These are phyloP conservation scores for Solanum pimpinellifolium DNA, from an alignment of 257 asterid genomes.

Conservation along the genomic window DNA sequence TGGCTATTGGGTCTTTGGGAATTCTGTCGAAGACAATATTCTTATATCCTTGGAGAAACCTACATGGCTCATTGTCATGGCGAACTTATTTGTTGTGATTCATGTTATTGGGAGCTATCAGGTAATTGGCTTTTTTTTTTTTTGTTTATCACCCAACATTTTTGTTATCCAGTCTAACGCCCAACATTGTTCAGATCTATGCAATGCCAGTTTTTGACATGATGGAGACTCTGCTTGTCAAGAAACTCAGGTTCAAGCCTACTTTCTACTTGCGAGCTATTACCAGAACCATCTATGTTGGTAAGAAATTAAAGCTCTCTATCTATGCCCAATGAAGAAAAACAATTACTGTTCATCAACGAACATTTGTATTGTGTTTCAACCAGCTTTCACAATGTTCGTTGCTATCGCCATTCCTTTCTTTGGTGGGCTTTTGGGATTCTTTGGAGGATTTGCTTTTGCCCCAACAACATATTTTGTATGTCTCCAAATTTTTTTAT, in stretches of 20 bases:
- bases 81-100: constrained; percentile 74
- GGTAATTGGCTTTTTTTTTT: constrained; percentile 11
- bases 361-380: neutral
- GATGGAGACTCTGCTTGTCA: constrained; percentile 29
- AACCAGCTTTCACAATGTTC: constrained; percentile 18
- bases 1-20: constrained; percentile 69
- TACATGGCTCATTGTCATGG: constrained; percentile 80
- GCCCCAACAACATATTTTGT: constrained; percentile 27
- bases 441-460: constrained; percentile 22
- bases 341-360: neutral
- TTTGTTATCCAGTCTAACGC: neutral
- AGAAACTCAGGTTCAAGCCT: constrained; percentile 20
- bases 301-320: constrained; percentile 3
- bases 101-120: constrained; percentile 98
- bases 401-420: constrained; percentile 14
- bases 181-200: constrained; percentile 7
- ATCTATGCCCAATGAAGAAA: neutral
- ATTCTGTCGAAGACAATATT: constrained; percentile 40
- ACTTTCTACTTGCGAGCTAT: constrained; percentile 13
- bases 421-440: constrained; percentile 18
- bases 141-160: neutral
- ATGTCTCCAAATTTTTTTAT: neutral
- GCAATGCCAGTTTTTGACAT: constrained; percentile 41
- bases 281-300: constrained; percentile 25
- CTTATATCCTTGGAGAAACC: constrained; percentile 50